A percentile compares a stretch with the other conserved stretches of the same genome.
Conservation (phyloP, 768 basidiomycete species). For the Cystofilobasidium capitatum region DNA sequence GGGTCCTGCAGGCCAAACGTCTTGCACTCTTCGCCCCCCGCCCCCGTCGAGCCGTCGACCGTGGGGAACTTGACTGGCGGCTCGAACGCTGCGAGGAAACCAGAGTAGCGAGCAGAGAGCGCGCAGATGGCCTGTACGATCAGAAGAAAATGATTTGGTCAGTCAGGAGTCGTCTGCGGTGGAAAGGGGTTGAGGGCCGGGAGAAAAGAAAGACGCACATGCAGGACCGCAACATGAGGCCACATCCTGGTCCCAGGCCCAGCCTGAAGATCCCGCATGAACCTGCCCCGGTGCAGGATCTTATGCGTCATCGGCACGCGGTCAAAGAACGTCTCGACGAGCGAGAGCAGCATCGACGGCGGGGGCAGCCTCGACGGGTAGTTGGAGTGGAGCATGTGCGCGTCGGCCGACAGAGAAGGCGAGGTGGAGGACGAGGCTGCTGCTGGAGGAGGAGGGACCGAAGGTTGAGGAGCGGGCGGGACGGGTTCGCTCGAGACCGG, state of each 20-base stretch:
- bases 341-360: slow-evolving; percentile 8
- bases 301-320: slow-evolving; percentile 9
- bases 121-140: slow-evolving; percentile 16
- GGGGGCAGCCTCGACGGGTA: slow-evolving; percentile 16
- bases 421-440: too few relatives aligned
- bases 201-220: not conserved
- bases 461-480: too few relatives aligned
- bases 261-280: not conserved
- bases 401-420: not conserved
- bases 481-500: too few relatives aligned
- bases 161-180: not conserved
- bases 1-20: slow-evolving; percentile 3
- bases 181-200: not conserved
- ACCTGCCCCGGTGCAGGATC: slow-evolving; percentile 6
- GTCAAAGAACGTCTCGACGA: slow-evolving; percentile 23
- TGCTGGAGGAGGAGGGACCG: too few relatives aligned
- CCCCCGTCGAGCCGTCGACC: not conserved
- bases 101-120: slow-evolving; percentile 7
- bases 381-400: slow-evolving; percentile 7
- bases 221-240: slow-evolving; percentile 20
- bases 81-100: not conserved
- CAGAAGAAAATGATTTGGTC: not conserved
- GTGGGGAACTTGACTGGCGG: not conserved
- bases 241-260: not conserved
- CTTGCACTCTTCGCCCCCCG: not conserved